Evolutionary conservation across 1,284 basidiomycete genomes (phyloP).

Genomic region (Entoloma clypeatum): DNA sequence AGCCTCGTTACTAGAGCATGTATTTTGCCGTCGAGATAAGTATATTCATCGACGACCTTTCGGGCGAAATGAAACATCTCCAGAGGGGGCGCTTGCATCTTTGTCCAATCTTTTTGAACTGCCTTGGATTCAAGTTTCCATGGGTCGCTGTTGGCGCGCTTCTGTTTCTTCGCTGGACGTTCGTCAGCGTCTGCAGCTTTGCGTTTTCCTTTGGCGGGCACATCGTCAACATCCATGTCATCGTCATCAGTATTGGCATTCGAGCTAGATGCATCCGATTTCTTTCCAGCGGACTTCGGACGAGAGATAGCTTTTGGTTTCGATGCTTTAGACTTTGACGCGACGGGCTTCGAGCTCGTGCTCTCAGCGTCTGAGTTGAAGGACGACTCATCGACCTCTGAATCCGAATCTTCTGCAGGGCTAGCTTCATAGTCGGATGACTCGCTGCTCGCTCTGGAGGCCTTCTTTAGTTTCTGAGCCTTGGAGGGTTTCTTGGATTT

Average conservation of each 20-base stretch:
- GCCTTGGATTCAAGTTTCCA: conserved; percentile 70
- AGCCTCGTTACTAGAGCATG: conserved; percentile 78
- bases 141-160: conserved; percentile 69
- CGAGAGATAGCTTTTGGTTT: conserved; percentile 18
- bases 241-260: conserved; percentile 47
- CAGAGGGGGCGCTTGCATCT: conserved; percentile 79
- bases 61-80: conserved; percentile 92
- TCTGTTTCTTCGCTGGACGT: conserved; percentile 57
- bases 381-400: conserved; percentile 21
- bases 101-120: conserved; percentile 72
- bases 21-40: conserved; percentile 82
- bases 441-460: conserved; percentile 26
- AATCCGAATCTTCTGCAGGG: conserved; percentile 30
- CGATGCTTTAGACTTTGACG: conserved; percentile 22
- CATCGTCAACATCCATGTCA: conserved; percentile 58
- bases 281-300: conserved; percentile 20
- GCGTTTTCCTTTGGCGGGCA: conserved; percentile 46
- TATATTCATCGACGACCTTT: conserved; percentile 92
- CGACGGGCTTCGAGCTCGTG: conserved; percentile 17
- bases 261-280: conserved; percentile 20
- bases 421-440: conserved; percentile 43
- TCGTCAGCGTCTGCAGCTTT: conserved; percentile 46
- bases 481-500: conserved; percentile 16
- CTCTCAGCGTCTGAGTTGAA: conserved; percentile 21
- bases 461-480: conserved; percentile 18